Percentiles rank a stretch among this genome's conserved stretches.
These are phyloP conservation scores for Rhynchospora pubera DNA, from an alignment of 176 grass and related monocot genomes.

Conservation along the genomic window DNA sequence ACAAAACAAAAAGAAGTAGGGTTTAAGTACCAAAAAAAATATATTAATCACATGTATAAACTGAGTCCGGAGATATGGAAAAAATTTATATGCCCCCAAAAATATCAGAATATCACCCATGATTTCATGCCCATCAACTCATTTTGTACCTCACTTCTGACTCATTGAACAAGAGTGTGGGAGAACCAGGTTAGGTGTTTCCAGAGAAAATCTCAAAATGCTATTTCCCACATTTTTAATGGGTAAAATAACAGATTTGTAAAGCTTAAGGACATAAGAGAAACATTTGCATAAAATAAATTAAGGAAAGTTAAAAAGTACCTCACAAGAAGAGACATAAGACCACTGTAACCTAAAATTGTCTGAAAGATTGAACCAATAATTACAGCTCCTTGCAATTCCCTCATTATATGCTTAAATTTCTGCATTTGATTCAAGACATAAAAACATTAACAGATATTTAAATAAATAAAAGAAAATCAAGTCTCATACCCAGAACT, in stretches of 20 bases:
- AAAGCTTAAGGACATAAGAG: not conserved
- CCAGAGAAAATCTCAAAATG: not conserved
- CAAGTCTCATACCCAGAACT: not conserved
- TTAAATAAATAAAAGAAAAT: constrained; percentile 1
- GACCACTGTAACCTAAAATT: constrained; percentile 85
- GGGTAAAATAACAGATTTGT: not conserved
- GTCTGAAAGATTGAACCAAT: constrained; percentile 92
- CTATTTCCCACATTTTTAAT: not conserved
- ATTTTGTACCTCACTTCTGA: not conserved
- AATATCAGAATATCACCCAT: not conserved
- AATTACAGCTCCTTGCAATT: constrained; percentile 93
- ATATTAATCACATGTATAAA: not conserved
- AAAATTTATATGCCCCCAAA: not conserved
- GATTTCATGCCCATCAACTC: not conserved
- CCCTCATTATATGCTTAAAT: constrained; percentile 99
- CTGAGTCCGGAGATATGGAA: not conserved
- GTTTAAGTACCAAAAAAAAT: not conserved
- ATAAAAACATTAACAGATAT: not conserved
- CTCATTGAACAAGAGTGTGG: not conserved
- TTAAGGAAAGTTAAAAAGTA: constrained; percentile 22
- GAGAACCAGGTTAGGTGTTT: not conserved
- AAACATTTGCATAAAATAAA: not conserved
- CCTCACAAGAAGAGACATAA: constrained; percentile 98
- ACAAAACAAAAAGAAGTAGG: not conserved
- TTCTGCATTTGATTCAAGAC: constrained; percentile 59